Conservation (phyloP, 2,329 filamentous ascomycete genomes). For the Aureobasidium leucospermi region DNA sequence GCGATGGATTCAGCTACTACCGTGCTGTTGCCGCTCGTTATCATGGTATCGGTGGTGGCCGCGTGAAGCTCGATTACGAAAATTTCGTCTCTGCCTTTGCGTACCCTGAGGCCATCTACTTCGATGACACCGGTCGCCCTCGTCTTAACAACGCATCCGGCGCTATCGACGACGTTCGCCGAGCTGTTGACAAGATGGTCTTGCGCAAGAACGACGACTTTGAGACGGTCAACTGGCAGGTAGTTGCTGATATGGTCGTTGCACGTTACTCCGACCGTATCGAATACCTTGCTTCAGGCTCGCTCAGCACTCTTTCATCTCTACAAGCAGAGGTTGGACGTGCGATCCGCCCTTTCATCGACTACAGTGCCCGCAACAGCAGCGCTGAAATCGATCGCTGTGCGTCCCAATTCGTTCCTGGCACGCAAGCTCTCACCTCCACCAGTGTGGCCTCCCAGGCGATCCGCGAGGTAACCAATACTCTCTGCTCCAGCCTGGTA, state of each 20-base stretch:
- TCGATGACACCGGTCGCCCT: conserved; percentile 28
- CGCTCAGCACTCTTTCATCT: conserved; percentile 17
- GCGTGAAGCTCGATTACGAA: conserved; percentile 42
- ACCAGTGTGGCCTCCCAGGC: conserved; percentile 23
- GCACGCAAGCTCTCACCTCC: conserved; percentile 9
- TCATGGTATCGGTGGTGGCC: conserved; percentile 36
- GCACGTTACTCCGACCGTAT: conserved; percentile 54
- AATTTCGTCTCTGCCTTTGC: conserved; percentile 42
- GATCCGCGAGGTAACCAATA: conserved; percentile 24
- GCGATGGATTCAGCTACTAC: conserved; percentile 27
- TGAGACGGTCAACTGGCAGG: conserved; percentile 55
- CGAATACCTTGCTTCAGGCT: conserved; percentile 26
- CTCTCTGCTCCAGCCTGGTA: conserved; percentile 30
- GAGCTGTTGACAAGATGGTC: conserved; percentile 41
- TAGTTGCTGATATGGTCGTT: conserved; percentile 57
- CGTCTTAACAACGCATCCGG: conserved; percentile 32
- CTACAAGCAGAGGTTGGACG: conserved; percentile 24
- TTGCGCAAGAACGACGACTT: conserved; percentile 22
- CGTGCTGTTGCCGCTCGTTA: conserved; percentile 36
- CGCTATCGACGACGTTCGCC: conserved; percentile 32
- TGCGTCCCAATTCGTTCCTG: conserved; percentile 35
- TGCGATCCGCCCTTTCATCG: conserved; percentile 33
- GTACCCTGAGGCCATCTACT: conserved; percentile 31
- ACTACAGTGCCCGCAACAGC: conserved; percentile 30
- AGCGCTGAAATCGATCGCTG: conserved; percentile 41